A percentile compares a stretch with the other conserved stretches of the same genome.
Evolutionary conservation across 129 eudicot genomes (phyloP).

Genomic region (Calendula officinalis): DNA sequence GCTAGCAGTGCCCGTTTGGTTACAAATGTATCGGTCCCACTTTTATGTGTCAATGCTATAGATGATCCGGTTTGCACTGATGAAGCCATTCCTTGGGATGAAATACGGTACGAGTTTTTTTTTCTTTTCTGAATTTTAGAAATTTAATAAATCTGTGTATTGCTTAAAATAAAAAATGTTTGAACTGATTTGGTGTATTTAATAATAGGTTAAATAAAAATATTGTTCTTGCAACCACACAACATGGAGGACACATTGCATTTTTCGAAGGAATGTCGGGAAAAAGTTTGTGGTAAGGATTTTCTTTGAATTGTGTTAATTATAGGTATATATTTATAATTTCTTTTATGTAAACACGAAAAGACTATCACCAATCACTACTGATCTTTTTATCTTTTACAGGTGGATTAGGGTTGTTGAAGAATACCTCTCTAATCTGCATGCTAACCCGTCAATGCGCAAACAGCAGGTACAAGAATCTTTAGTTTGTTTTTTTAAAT

Average conservation of each 20-base stretch:
- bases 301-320: not conserved
- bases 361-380: too few species aligned
- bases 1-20: slow-evolving; percentile 67
- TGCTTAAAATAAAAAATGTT: not conserved
- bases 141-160: not conserved
- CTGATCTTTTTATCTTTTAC: slow-evolving; percentile 13
- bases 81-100: slow-evolving; percentile 98
- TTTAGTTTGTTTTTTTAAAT: not conserved
- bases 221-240: slow-evolving; percentile 81
- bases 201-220: slow-evolving; percentile 58
- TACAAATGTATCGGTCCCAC: slow-evolving; percentile 71
- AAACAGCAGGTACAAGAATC: slow-evolving; percentile 48
- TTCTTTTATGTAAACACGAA: not conserved
- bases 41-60: slow-evolving; percentile 79
- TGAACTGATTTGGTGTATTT: slow-evolving; percentile 17
- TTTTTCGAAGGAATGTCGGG: slow-evolving; percentile 83
- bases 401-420: slow-evolving; percentile 98
- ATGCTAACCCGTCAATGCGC: slow-evolving; percentile 49
- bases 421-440: slow-evolving; percentile 62
- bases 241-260: slow-evolving; percentile 94
- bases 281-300: slow-evolving; percentile 62
- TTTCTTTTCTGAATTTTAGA: not conserved
- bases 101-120: slow-evolving; percentile 75
- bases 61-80: slow-evolving; percentile 95
- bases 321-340: not conserved